Evolutionary conservation across 2,329 filamentous ascomycete species (phyloP).

Genomic region (Microthyrium microscopicum): DNA sequence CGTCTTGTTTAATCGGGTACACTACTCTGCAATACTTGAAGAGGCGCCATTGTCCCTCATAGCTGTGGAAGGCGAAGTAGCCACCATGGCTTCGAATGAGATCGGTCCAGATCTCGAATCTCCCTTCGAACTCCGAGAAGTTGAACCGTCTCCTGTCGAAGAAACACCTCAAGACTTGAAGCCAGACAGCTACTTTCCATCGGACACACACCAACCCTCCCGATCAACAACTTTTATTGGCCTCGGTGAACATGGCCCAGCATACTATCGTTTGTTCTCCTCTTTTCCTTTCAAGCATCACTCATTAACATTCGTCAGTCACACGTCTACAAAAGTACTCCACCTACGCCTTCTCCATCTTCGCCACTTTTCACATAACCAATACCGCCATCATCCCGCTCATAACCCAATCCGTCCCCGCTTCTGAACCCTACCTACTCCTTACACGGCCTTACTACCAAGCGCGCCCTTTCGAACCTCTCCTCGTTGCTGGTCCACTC

Average conservation of each 20-base stretch:
- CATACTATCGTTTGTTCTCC: slow-evolving; percentile 55
- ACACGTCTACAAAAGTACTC: slow-evolving; percentile 73
- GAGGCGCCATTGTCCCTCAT: no score
- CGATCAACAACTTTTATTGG: slow-evolving; percentile 2
- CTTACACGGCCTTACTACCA: slow-evolving; percentile 89
- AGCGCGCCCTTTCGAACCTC: slow-evolving; percentile 55
- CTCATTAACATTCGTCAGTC: slow-evolving; percentile 31
- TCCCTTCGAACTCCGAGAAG: slow-evolving; percentile 38
- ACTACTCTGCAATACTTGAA: no score
- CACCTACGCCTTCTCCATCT: slow-evolving; percentile 66
- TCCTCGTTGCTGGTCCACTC: slow-evolving; percentile 62
- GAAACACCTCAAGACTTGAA: slow-evolving; percentile 32
- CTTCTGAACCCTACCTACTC: slow-evolving; percentile 72
- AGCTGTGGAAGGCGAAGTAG: no score
- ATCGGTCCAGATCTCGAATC: slow-evolving; percentile 3
- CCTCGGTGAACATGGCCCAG: slow-evolving; percentile 41
- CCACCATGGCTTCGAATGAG: slow-evolving; percentile 3
- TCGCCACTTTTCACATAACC: slow-evolving; percentile 58
- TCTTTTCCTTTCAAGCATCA: background rate
- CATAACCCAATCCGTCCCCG: slow-evolving; percentile 51
- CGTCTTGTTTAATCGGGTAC: no score
- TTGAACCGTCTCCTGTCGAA: slow-evolving; percentile 72
- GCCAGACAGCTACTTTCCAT: slow-evolving; percentile 31
- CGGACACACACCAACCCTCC: slow-evolving; percentile 1
- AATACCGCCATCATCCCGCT: slow-evolving; percentile 74